Evolutionary conservation across 257 asterid species (phyloP), one percentile per base, ranked within the genome.

Genomic region (Cruciata laevipes): DNA sequence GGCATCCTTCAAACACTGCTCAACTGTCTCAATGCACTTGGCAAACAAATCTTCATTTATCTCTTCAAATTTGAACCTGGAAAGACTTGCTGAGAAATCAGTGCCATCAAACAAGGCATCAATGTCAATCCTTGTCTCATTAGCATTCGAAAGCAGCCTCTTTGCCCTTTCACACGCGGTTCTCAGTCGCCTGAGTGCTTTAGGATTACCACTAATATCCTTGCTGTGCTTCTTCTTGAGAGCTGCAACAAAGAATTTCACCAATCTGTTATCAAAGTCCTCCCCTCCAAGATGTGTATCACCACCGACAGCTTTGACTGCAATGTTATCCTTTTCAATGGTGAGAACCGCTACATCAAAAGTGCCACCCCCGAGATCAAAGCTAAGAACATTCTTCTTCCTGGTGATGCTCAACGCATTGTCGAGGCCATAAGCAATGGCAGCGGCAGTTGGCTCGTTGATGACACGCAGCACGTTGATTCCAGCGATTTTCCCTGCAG

Each of bases 1-100:
- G 51, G 51, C 51, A 42, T 42, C 51, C 51, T 9, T 12, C 51
- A 42, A 13, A 42, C 51, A 77, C 61, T 77, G 73, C 70, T 77
- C 81, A 5, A 73, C 78, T 1, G 70, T 76, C 55, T 74, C 79
- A 75, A 71, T 74, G 63, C 82, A 78, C 40, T 78, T 74, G 47
- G 76, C 63, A 20, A 78, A 74, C 69, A 78, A 71, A 57, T 78
- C 82, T 74, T 71, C 71, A 58, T 74, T 78, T 73, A 78, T 23
- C 61, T 78, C 82, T 61, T 78, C 82, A 0, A 76, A 76, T 25
- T 70, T 72, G 7, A 71, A 75, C 24, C 78, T 18, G 14, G 77
- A 67, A 38, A 74, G 68, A 5, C 65, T 67, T 7, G 69, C 24
- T 56, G 69, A 68, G 51, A 74, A 68, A 2, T 68, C 74, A 62